Conservation (phyloP, 352 stramenopile genomes). For the Achlya hypogyna region DNA sequence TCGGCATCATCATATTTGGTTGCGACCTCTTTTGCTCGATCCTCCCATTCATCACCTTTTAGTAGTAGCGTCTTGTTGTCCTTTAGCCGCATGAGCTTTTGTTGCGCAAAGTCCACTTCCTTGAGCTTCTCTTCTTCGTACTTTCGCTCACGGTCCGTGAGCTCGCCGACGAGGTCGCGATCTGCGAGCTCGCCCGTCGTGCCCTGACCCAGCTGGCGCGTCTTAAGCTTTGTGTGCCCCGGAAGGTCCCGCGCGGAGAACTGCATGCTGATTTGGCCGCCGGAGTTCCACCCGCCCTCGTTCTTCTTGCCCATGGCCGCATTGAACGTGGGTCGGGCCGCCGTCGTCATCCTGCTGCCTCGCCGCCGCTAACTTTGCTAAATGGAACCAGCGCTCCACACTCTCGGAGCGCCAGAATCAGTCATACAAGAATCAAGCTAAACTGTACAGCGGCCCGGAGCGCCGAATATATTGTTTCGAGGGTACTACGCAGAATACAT, state of each 20-base stretch:
- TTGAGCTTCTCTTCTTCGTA: slow-evolving; percentile 71
- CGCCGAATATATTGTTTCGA: background rate
- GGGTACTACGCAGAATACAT: background rate
- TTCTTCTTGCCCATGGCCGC: slow-evolving; percentile 79
- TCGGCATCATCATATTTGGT: slow-evolving; percentile 88
- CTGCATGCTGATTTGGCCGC: slow-evolving; percentile 73
- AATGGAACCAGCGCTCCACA: background rate
- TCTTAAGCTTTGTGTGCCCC: slow-evolving; percentile 75
- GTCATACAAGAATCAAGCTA: background rate
- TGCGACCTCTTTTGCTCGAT: slow-evolving; percentile 78
- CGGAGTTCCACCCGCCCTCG: slow-evolving; percentile 75
- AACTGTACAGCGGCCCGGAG: no score
- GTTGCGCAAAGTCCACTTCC: slow-evolving; percentile 69
- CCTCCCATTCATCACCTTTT: slow-evolving; percentile 69
- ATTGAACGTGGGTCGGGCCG: slow-evolving; percentile 77
- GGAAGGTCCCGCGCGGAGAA: slow-evolving; percentile 74
- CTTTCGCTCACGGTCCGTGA: slow-evolving; percentile 61
- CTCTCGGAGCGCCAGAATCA: background rate
- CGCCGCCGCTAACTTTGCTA: background rate
- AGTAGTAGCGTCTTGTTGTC: slow-evolving; percentile 78
- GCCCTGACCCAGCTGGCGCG: slow-evolving; percentile 73
- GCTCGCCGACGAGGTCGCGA: slow-evolving; percentile 60
- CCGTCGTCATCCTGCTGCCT: slow-evolving; percentile 60
- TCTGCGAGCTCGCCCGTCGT: slow-evolving; percentile 69
- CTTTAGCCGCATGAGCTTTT: slow-evolving; percentile 60